Conservation (phyloP, 352 stramenopile genomes). For the Elongisporangium prolatum region DNA sequence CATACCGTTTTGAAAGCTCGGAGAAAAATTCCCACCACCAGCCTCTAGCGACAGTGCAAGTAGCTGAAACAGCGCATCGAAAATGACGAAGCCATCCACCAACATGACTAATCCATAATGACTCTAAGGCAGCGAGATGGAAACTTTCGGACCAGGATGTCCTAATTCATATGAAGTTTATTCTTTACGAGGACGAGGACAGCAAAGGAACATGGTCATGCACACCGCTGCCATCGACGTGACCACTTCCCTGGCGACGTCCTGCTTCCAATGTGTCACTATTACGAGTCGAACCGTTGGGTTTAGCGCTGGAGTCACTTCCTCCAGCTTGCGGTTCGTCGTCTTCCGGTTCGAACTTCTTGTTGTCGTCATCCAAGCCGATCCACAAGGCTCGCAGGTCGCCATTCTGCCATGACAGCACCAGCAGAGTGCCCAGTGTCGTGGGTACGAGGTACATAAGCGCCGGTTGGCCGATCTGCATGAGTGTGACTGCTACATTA, state of each 20-base stretch:
- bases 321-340: slow-evolving; percentile 11
- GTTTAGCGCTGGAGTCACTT: slow-evolving; percentile 7
- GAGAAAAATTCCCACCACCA: too few relatives aligned
- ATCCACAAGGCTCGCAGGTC: slow-evolving; percentile 69
- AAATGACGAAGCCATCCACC: too few relatives aligned
- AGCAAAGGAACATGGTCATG: slow-evolving; percentile 29
- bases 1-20: too few relatives aligned
- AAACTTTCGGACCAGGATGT: too few relatives aligned
- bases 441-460: slow-evolving; percentile 95
- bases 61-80: too few relatives aligned
- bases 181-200: slow-evolving; percentile 13
- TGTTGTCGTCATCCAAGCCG: slow-evolving; percentile 16
- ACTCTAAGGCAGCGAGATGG: too few relatives aligned
- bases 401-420: slow-evolving; percentile 58
- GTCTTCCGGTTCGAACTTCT: slow-evolving; percentile 8
- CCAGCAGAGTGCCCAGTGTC: slow-evolving; percentile 78
- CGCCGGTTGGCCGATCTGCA: slow-evolving; percentile 92
- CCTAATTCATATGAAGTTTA: too few relatives aligned
- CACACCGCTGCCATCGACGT: slow-evolving; percentile 15
- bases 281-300: slow-evolving; percentile 4
- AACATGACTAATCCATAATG: too few relatives aligned
- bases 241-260: background rate
- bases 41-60: too few relatives aligned
- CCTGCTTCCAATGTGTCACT: slow-evolving; percentile 1
- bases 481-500: slow-evolving; percentile 92